A percentile compares a stretch with the other conserved stretches of the same genome.
phyloP scores from a whole-genome alignment of 768 basidiomycete species.

The Mycena capillaripes region DNA sequence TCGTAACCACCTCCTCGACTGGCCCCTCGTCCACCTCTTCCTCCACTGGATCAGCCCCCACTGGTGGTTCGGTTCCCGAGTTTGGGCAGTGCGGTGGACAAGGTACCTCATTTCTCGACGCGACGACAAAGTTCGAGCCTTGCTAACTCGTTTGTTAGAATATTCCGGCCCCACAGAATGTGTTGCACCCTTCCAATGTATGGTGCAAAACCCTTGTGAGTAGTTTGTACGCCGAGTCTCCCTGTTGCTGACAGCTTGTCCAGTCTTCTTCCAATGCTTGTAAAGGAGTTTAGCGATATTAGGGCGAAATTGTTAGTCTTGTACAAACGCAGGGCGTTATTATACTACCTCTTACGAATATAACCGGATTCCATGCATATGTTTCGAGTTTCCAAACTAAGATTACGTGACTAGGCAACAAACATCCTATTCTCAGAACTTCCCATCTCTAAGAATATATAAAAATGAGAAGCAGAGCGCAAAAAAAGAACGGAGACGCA shows the following conservation, averaged over 20 bases:
- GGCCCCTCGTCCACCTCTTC: background rate
- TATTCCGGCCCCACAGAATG: slow-evolving; percentile 1
- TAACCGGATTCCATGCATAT: background rate
- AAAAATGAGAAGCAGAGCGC: background rate
- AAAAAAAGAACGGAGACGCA: slow-evolving; percentile 36
- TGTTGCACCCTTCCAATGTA: background rate
- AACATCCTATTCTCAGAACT: slow-evolving; percentile 18
- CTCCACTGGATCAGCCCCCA: background rate
- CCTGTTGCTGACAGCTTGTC: background rate
- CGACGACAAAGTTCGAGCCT: background rate
- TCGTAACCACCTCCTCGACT: background rate
- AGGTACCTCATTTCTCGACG: background rate
- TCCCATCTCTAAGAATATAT: slow-evolving; percentile 23
- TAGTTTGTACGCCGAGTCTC: background rate
- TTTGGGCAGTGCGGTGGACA: slow-evolving; percentile 18
- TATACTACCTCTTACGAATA: background rate
- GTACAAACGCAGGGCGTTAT: background rate
- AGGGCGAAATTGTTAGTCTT: background rate
- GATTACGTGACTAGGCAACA: background rate
- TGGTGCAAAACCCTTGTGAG: slow-evolving; percentile 20
- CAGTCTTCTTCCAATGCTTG: slow-evolving; percentile 23
- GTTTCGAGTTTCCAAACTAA: background rate
- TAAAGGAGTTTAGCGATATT: background rate
- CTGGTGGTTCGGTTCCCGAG: slow-evolving; percentile 1
- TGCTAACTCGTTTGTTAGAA: background rate